These are phyloP conservation scores for Dactylellina parvicollis DNA, from an alignment of 2,329 filamentous ascomycete species.

Conservation along the genomic window DNA sequence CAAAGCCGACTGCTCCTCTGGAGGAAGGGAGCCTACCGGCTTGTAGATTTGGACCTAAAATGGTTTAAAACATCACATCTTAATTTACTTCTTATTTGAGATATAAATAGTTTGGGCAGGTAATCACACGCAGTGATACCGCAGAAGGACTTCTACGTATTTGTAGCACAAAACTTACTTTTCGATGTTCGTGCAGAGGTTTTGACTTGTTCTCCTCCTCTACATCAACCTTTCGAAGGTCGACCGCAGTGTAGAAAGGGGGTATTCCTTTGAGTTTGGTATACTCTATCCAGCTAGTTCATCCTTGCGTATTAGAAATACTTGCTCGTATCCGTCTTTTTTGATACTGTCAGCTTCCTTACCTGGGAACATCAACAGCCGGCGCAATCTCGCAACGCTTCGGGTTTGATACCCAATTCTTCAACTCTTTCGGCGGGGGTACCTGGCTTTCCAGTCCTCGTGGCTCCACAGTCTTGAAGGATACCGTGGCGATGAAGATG, in stretches of 20 bases:
- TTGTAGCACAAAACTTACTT: conserved; percentile 14
- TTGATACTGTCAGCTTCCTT: background rate
- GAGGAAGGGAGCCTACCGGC: conserved; percentile 31
- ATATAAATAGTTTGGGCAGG: background rate
- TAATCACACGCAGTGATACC: too few relatives aligned
- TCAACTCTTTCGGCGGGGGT: conserved; percentile 39
- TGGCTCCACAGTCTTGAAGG: conserved; percentile 50
- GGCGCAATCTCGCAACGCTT: conserved; percentile 29
- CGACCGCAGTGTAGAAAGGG: conserved; percentile 24
- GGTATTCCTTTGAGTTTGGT: conserved; percentile 24
- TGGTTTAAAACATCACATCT: background rate
- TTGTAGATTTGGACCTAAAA: conserved; percentile 50
- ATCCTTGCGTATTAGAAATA: background rate
- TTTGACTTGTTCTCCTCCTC: conserved; percentile 38
- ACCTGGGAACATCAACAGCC: conserved; percentile 48
- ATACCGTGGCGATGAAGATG: conserved; percentile 42
- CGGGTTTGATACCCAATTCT: conserved; percentile 41
- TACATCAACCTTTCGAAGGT: conserved; percentile 48
- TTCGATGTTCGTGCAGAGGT: conserved; percentile 41
- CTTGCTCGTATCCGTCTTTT: background rate
- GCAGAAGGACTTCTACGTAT: background rate
- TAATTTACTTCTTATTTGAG: background rate
- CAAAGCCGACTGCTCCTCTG: conserved; percentile 28
- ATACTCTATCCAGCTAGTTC: conserved; percentile 40
- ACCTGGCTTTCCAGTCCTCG: conserved; percentile 42